Evolutionary conservation across 1,284 basidiomycete genomes (phyloP).

Genomic region (Trichosporon faecale): DNA sequence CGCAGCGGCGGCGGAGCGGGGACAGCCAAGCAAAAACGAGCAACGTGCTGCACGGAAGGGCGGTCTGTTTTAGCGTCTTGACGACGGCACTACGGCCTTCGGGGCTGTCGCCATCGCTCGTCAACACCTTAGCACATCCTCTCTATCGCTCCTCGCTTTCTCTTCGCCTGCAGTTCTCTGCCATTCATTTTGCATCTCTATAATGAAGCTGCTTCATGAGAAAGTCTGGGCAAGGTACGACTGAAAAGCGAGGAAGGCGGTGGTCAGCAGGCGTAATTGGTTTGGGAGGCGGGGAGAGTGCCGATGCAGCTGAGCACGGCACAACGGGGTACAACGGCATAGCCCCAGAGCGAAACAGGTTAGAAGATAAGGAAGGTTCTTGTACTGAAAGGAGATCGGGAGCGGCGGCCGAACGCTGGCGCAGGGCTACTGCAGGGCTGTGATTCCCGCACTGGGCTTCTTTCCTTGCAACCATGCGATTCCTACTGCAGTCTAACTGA

Average conservation of each 20-base stretch:
- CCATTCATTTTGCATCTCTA: no score
- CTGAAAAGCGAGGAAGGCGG: background rate
- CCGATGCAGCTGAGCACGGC: background rate
- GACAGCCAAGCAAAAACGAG: background rate
- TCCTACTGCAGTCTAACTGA: background rate
- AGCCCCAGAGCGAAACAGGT: no score
- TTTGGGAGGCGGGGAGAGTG: background rate
- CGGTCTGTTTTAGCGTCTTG: background rate
- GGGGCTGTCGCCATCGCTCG: background rate
- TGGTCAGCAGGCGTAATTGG: background rate
- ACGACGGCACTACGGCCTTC: background rate
- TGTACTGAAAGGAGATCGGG: background rate
- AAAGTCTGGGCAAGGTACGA: background rate
- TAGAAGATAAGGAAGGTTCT: background rate
- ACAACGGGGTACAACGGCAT: no score
- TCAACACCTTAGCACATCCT: background rate
- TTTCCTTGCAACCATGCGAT: background rate
- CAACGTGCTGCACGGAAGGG: background rate
- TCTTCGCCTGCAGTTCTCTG: background rate
- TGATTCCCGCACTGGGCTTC: background rate
- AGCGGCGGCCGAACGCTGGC: background rate
- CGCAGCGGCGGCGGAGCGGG: no score
- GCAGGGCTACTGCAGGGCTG: background rate
- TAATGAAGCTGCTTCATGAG: background rate
- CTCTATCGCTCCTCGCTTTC: background rate